phyloP scores from a whole-genome alignment of 106 monocot genomes.

The Alisma plantagoaquatica region DNA sequence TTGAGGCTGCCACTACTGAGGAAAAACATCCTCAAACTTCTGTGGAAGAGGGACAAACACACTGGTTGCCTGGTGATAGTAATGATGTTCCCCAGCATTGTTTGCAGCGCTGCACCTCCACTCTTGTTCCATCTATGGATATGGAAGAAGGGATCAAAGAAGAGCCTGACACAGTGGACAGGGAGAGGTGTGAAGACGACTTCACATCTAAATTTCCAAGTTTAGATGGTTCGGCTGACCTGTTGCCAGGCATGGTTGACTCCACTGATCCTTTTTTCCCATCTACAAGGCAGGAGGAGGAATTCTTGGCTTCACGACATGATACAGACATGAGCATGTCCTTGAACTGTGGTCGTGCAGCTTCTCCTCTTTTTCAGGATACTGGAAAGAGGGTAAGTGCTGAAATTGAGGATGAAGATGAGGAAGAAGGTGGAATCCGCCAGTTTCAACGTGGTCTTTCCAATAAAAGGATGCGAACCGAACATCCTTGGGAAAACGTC shows the following conservation, averaged over 20 bases:
- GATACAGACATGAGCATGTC: constrained; percentile 8
- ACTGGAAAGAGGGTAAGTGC: constrained; percentile 10
- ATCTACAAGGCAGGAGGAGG: constrained; percentile 12
- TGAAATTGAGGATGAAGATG: constrained; percentile 11
- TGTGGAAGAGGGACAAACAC: not conserved
- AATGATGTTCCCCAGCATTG: not conserved
- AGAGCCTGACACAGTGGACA: constrained; percentile 23
- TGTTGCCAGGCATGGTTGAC: constrained; percentile 45
- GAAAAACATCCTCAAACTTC: no score
- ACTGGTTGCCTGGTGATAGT: not conserved
- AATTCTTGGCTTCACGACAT: constrained; percentile 15
- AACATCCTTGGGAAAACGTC: constrained; percentile 19
- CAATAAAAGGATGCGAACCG: constrained; percentile 29
- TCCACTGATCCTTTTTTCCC: not conserved
- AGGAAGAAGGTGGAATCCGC: constrained; percentile 9
- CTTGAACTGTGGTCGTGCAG: not conserved
- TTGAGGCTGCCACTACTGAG: no score
- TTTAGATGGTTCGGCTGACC: constrained; percentile 54
- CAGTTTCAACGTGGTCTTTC: constrained; percentile 23
- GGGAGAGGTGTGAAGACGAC: constrained; percentile 25
- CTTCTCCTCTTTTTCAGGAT: constrained; percentile 12
- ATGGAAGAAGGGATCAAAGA: constrained; percentile 5
- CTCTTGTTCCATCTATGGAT: not conserved
- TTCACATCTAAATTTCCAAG: constrained; percentile 29
- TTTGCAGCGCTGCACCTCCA: not conserved